These are phyloP conservation scores for Alloteropsis semialata DNA, from an alignment of 176 grass and related monocot species.

Conservation along the genomic window DNA sequence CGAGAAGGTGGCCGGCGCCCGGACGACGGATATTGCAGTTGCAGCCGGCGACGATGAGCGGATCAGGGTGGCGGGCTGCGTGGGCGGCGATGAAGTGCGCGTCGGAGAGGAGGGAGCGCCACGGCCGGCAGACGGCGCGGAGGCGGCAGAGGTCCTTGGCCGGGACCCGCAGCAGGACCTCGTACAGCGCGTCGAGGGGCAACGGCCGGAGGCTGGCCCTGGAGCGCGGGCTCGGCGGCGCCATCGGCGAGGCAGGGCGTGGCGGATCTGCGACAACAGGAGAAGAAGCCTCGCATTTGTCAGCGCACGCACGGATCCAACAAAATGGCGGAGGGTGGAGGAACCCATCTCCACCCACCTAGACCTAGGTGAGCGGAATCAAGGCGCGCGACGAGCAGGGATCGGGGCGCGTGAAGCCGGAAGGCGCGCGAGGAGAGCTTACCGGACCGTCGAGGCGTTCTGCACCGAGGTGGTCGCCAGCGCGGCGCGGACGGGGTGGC, in stretches of 20 bases:
- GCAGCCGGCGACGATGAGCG: neutral
- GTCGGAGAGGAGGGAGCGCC: neutral
- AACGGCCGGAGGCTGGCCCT: neutral
- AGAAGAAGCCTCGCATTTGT: neutral
- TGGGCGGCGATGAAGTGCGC: neutral
- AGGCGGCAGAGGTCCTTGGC: neutral
- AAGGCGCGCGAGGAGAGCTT: no score
- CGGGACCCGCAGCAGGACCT: neutral
- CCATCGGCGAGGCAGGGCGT: neutral
- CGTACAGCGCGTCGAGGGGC: neutral
- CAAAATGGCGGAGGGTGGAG: neutral
- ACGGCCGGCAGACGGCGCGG: neutral
- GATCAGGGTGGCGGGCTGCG: neutral
- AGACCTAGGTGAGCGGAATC: no score
- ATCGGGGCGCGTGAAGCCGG: no score
- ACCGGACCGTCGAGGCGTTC: no score
- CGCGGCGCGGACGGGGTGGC: no score
- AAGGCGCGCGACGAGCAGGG: neutral
- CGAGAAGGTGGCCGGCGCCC: neutral
- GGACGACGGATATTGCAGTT: rapidly evolving
- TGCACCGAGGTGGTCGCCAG: no score
- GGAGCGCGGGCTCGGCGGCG: neutral
- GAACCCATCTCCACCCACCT: neutral
- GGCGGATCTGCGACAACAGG: neutral
- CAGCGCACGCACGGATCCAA: neutral